phyloP scores from a whole-genome alignment of 495 filamentous ascomycete genomes.

The Hyaloscypha finlandica region DNA sequence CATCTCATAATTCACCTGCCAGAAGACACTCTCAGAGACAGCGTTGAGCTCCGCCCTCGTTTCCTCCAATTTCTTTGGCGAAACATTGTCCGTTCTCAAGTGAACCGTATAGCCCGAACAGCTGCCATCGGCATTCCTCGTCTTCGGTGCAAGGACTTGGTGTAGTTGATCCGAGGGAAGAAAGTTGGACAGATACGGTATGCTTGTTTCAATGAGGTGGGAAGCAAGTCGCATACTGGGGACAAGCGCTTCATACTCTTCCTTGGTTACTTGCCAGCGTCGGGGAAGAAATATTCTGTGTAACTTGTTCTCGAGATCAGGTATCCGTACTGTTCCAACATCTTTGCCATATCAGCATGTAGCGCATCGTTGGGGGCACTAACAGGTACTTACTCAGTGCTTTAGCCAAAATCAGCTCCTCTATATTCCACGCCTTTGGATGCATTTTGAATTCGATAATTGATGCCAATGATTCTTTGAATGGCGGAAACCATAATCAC shows the following conservation, averaged over 20 bases:
- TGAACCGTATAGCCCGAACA: conserved; percentile 2
- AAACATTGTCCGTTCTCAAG: conserved; percentile 5
- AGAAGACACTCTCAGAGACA: conserved; percentile 18
- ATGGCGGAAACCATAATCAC: neutral
- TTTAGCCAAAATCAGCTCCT: conserved; percentile 15
- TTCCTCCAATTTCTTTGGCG: neutral
- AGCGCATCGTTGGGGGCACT: neutral
- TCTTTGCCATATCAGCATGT: conserved; percentile 9
- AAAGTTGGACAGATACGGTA: conserved; percentile 26
- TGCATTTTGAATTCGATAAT: neutral
- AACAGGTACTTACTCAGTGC: conserved; percentile 14
- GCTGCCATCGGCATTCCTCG: neutral
- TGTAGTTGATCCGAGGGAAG: conserved; percentile 17
- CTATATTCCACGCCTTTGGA: conserved; percentile 13
- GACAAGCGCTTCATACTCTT: conserved; percentile 19
- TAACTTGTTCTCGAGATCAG: conserved; percentile 5
- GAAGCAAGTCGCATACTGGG: conserved; percentile 26
- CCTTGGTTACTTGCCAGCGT: conserved; percentile 13
- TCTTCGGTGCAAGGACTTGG: neutral
- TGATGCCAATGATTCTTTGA: neutral
- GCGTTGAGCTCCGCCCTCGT: conserved; percentile 15
- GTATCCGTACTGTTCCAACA: neutral
- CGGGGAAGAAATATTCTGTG: conserved; percentile 18
- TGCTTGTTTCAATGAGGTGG: conserved; percentile 16
- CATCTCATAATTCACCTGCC: conserved; percentile 22